Evolutionary conservation across 2,329 filamentous ascomycete species (phyloP), one percentile per base, ranked within the genome.

Genomic region (Colletotrichum sp.): DNA sequence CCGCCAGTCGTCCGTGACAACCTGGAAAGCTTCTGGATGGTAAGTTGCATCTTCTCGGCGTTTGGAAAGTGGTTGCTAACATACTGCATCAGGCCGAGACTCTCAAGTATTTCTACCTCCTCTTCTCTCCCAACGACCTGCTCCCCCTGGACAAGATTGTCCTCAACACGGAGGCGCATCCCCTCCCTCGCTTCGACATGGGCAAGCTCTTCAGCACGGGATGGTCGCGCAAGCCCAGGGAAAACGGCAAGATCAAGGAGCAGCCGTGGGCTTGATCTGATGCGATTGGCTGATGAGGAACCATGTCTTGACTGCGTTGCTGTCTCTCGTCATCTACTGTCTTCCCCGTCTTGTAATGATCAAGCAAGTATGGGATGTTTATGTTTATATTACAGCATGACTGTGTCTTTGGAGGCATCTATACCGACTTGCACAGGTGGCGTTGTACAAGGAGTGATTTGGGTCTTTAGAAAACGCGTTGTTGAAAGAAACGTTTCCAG

Each of bases 21-120:
- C 78, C 98, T 99, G 96, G 97, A 99, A 86, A 97, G 95, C 81
- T 98, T 98, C 85, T 99, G 97, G 97, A 90, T 99, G 87, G 93
- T 95, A 85, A 86, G 93, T 86, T 34, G 7, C 5, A 7, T 11
- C 2, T 65, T 58, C 43, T 69, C 16, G 21, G 38, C 66, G 61
- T 57, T 33, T 16, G 16, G 24, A 51, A 27, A 13, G 57, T 27
- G 11, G 33, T 70, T 5, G 58, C 54, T 74, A 8, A 72, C 29
- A 18, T 3, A 31, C 29, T n/a, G 29, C 11, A n/a, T 21, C 72
- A 95, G 93, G 96, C 97, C 61, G 97, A 99, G 86, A 99, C 97
- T 27, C 87, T 99, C 58, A 99, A 99, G 85, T 99, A 99, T 82
- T 94, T 99, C 82, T 99, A 98, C 83, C 90, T 99, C 54, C 88